Evolutionary conservation across 805 yeast species (phyloP).

Genomic region (Saccharomycopsis selenospora): DNA sequence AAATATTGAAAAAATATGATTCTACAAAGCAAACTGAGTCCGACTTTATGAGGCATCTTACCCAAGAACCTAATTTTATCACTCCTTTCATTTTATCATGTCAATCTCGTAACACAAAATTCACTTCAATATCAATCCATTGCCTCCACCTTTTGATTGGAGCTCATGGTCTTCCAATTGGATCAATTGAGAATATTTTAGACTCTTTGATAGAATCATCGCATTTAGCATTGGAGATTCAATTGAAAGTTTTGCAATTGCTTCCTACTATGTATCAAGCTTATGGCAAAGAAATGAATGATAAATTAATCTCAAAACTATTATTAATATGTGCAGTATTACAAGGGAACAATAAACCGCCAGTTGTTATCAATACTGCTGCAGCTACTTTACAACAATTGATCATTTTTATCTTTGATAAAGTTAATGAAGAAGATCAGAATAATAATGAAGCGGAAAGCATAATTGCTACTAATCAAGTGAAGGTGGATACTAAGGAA

Average conservation of each 20-base stretch:
- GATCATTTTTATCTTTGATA: conserved; percentile 70
- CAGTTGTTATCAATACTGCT: conserved; percentile 82
- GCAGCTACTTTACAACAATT: conserved; percentile 89
- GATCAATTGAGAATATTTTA: conserved; percentile 47
- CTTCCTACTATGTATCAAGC: conserved; percentile 67
- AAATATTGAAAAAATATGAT: conserved; percentile 33
- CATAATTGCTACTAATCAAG: conserved; percentile 28
- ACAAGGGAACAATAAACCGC: conserved; percentile 59
- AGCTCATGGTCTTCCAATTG: conserved; percentile 45
- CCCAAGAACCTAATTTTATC: conserved; percentile 46
- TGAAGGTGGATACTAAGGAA: conserved; percentile 41
- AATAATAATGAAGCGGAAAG: conserved; percentile 23
- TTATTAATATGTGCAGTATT: conserved; percentile 65
- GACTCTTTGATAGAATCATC: conserved; percentile 69
- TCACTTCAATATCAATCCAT: conserved; percentile 65
- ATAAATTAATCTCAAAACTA: conserved; percentile 47
- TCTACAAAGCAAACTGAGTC: conserved; percentile 26
- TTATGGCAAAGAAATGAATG: conserved; percentile 50
- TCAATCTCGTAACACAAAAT: conserved; percentile 65
- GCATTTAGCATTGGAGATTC: conserved; percentile 71
- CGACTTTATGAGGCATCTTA: conserved; percentile 30
- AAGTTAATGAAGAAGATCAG: conserved; percentile 39
- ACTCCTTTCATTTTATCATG: conserved; percentile 70
- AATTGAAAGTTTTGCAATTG: conserved; percentile 76
- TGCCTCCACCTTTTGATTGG: conserved; percentile 57